A percentile compares a stretch with the other conserved stretches of the same genome.
These are phyloP conservation scores for Nemania abortiva DNA, from an alignment of 2,329 filamentous ascomycete genomes.

Conservation along the genomic window DNA sequence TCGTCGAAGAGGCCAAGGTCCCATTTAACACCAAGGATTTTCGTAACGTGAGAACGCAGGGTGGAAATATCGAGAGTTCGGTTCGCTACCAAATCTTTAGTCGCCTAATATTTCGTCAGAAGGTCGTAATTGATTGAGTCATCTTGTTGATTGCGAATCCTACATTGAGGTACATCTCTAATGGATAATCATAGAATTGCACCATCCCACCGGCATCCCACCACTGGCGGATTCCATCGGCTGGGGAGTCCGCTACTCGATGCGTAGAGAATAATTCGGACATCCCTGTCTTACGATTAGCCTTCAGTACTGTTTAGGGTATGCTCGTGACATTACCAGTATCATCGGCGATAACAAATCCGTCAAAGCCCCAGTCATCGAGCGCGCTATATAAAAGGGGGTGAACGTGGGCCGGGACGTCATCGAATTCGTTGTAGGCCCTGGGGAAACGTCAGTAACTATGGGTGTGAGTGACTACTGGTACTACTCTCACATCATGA, in stretches of 20 bases:
- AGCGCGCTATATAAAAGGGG: conserved; percentile 56
- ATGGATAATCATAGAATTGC: conserved; percentile 59
- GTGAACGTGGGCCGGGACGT: conserved; percentile 55
- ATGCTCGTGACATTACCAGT: conserved; percentile 47
- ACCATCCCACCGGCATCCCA: conserved; percentile 60
- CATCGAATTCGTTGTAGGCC: conserved; percentile 58
- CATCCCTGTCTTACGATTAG: conserved; percentile 48
- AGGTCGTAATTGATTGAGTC: conserved; percentile 49
- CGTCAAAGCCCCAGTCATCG: conserved; percentile 56
- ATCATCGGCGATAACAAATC: conserved; percentile 58
- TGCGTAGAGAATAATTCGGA: conserved; percentile 52
- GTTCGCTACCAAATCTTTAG: conserved; percentile 53
- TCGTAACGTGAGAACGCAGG: conserved; percentile 54
- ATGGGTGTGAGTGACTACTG: not conserved
- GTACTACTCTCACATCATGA: conserved; percentile 55
- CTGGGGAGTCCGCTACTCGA: conserved; percentile 54
- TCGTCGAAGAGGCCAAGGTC: conserved; percentile 58
- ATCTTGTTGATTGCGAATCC: conserved; percentile 43
- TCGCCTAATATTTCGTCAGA: conserved; percentile 48
- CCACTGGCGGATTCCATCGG: conserved; percentile 58
- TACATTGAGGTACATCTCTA: conserved; percentile 56
- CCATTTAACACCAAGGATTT: conserved; percentile 57
- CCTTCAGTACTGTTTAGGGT: no score
- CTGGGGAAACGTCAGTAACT: conserved; percentile 34
- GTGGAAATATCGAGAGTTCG: conserved; percentile 53